Evolutionary conservation across 106 monocot species (phyloP).

Genomic region (Dendrobium huoshanense): DNA sequence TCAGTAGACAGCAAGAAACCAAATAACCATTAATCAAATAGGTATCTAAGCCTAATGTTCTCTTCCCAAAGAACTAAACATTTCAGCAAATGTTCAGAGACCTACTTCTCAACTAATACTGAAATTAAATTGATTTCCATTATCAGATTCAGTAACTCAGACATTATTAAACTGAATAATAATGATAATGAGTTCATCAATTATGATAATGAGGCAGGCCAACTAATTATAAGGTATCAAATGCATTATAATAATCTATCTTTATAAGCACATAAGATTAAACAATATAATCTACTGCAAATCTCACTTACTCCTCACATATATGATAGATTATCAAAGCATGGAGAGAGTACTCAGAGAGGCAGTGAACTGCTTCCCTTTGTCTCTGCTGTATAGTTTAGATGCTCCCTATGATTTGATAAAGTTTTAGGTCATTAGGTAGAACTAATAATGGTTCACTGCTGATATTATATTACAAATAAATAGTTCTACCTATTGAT

Average conservation of each 20-base stretch:
- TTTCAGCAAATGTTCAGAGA: neutral
- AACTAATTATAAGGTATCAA: neutral
- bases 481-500: no score
- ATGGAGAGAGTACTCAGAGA: neutral
- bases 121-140: no score
- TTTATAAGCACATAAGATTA: neutral
- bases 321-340: neutral
- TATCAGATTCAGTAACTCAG: no score
- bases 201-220: neutral
- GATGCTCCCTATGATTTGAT: neutral
- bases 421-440: neutral
- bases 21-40: no score
- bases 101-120: neutral
- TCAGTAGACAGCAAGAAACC: no score
- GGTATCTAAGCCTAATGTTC: no score
- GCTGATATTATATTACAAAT: no score
- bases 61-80: neutral
- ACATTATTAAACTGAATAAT: neutral
- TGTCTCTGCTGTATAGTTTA: neutral
- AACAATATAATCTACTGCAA: neutral
- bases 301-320: conserved; percentile 2
- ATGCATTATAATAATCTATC: neutral
- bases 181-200: neutral
- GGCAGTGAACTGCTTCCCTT: neutral
- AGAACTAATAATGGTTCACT: no score